phyloP scores from a whole-genome alignment of 2,329 filamentous ascomycete genomes.

The Diplodia sapinea region DNA sequence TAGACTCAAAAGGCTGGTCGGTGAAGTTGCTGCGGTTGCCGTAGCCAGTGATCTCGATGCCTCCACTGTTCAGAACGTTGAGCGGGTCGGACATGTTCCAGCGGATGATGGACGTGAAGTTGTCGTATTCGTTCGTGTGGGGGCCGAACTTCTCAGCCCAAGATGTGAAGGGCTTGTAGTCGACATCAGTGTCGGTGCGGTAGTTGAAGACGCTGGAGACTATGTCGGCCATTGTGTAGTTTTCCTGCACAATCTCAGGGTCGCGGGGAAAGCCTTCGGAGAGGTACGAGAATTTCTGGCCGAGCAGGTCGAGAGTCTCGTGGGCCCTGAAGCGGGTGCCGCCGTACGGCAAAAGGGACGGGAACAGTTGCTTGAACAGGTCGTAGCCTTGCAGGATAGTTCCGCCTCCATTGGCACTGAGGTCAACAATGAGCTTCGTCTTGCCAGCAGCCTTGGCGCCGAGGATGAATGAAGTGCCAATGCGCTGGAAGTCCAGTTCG shows the following conservation, averaged over 20 bases:
- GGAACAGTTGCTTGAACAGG: constrained; percentile 65
- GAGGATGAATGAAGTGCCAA: constrained; percentile 51
- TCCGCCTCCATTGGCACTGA: constrained; percentile 65
- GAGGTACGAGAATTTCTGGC: constrained; percentile 48
- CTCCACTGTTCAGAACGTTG: constrained; percentile 41
- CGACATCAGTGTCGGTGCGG: constrained; percentile 53
- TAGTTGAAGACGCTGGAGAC: constrained; percentile 55
- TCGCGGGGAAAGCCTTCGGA: constrained; percentile 43
- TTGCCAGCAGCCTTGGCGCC: constrained; percentile 58
- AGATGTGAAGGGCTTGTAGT: constrained; percentile 56
- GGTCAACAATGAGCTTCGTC: constrained; percentile 65
- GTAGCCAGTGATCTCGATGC: constrained; percentile 47
- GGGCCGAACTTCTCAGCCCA: constrained; percentile 53
- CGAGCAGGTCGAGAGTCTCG: constrained; percentile 54
- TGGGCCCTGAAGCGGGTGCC: constrained; percentile 59
- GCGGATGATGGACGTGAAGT: constrained; percentile 42
- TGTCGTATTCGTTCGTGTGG: constrained; percentile 49
- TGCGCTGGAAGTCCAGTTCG: constrained; percentile 49
- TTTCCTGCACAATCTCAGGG: constrained; percentile 45
- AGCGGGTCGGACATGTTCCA: constrained; percentile 48
- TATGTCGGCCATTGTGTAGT: constrained; percentile 45
- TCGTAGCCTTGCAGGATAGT: constrained; percentile 66
- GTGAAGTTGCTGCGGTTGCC: constrained; percentile 55
- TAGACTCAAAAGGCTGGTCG: constrained; percentile 58
- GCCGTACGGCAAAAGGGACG: constrained; percentile 56